phyloP scores from a whole-genome alignment of 371 early-diverging fungal species.

The Apophysomyces variabilis region DNA sequence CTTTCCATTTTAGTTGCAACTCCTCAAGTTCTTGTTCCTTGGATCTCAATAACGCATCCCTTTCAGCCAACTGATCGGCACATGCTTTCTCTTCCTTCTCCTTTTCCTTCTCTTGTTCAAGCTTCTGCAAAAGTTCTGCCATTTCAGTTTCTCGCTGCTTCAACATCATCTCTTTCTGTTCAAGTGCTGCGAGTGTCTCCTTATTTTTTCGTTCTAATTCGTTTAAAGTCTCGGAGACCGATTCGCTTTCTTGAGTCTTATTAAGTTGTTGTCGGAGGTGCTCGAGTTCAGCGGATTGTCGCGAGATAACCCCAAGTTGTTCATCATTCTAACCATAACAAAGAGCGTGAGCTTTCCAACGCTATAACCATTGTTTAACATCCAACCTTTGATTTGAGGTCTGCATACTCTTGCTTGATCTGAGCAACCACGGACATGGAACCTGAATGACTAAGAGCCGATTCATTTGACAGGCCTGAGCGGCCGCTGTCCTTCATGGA shows the following conservation, averaged over 20 bases:
- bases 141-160: constrained; percentile 34
- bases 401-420: constrained; percentile 46
- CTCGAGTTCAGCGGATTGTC: constrained; percentile 44
- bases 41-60: constrained; percentile 31
- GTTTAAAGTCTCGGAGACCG: background rate
- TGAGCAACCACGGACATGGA: constrained; percentile 25
- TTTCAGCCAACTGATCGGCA: constrained; percentile 33
- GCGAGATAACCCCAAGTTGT: constrained; percentile 40
- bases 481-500: background rate
- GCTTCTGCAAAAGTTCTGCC: constrained; percentile 26
- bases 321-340: constrained; percentile 34
- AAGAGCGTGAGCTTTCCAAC: background rate
- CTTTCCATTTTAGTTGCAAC: constrained; percentile 34
- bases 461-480: constrained; percentile 1
- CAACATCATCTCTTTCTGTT: constrained; percentile 29
- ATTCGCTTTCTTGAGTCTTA: background rate
- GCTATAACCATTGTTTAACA: background rate
- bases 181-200: constrained; percentile 18
- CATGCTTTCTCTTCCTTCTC: constrained; percentile 19
- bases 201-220: constrained; percentile 10
- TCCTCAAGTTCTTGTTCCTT: constrained; percentile 42
- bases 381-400: constrained; percentile 45
- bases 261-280: constrained; percentile 33
- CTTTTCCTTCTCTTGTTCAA: constrained; percentile 21
- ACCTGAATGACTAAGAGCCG: constrained; percentile 4